These are phyloP conservation scores for Pythium aquatile DNA, from an alignment of 352 stramenopile genomes.

Conservation along the genomic window DNA sequence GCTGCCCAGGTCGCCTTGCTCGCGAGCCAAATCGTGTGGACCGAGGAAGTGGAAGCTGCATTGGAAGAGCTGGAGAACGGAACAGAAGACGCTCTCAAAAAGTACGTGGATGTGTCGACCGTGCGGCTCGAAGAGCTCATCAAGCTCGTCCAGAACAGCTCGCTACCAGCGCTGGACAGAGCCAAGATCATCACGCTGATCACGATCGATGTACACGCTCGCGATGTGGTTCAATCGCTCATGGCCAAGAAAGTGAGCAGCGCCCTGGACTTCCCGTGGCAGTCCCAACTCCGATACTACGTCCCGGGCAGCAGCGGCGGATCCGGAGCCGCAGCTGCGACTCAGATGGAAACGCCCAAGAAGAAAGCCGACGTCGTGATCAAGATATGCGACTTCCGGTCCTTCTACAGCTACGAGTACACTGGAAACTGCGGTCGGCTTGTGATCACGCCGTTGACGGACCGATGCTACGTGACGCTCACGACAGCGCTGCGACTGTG, in stretches of 20 bases:
- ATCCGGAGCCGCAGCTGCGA: constrained; percentile 26
- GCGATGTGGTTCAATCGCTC: constrained; percentile 93
- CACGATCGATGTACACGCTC: constrained; percentile 95
- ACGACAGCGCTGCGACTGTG: constrained; percentile 79
- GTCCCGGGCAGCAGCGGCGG: constrained; percentile 35
- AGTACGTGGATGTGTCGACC: constrained; percentile 92
- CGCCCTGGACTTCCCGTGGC: constrained; percentile 92
- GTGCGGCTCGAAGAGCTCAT: constrained; percentile 92
- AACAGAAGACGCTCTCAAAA: constrained; percentile 94
- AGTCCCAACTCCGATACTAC: constrained; percentile 95
- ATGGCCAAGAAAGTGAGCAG: constrained; percentile 92
- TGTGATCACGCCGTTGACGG: constrained; percentile 82
- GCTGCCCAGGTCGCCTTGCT: constrained; percentile 78
- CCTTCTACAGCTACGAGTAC: constrained; percentile 96
- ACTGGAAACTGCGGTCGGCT: constrained; percentile 92
- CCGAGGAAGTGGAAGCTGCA: constrained; percentile 87
- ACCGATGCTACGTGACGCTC: constrained; percentile 84
- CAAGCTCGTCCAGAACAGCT: constrained; percentile 88
- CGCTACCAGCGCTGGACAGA: constrained; percentile 57
- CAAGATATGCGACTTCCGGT: constrained; percentile 89
- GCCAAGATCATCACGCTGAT: constrained; percentile 97
- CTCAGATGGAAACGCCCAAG: constrained; percentile 12
- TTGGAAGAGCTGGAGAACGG: constrained; percentile 95
- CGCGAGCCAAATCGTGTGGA: constrained; percentile 94
- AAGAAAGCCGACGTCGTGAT: constrained; percentile 78